Evolutionary conservation across 2,329 filamentous ascomycete genomes (phyloP), one percentile per base, ranked within the genome.

Genomic region (Fusarium sp.): DNA sequence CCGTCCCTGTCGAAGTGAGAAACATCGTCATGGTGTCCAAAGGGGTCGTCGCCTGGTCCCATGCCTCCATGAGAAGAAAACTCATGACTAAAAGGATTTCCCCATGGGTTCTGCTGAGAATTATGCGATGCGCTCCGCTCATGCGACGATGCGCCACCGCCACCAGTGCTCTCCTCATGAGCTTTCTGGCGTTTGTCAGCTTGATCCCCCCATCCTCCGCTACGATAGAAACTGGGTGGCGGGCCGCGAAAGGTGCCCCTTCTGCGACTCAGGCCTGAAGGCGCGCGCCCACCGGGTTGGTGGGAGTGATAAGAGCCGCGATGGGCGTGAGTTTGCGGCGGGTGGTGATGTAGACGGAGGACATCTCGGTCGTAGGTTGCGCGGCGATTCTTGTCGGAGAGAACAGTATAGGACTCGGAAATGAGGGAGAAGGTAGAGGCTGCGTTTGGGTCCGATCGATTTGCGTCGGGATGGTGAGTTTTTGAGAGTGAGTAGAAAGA

Each of bases 401-500:
- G 91, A 44, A 92, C 79, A 59, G 88, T 84, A 83, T 97, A 97
- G 71, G 94, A 94, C 77, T 96, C 91, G 76, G 88, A 91, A 77
- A 97, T 91, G 71, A 88, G 86, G 78, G 94, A 88, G 84, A 97
- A 99, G 76, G 90, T 92, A 59, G 87, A 82, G 6, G 89, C 84
- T 65, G 94, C 92, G 60, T 81, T 77, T 6, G 92, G 91, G 79
- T 97, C 91, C 71, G 86, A 76, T 62, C 86, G 92, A 83, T 98
- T 96, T 77, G 90, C 89, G 84, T 99, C 96, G 1, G 96, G 96
- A 80, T 99, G 96, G 85, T 97, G 91, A 54, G 86, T 82, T 81
- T 97, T 97, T 75, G 94, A 97, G 77, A 98, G 92, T 64, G 86
- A 81, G 85, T 97, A 98, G 87, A 97, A 99, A 71, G 88, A 88